Percentiles rank a stretch among this genome's conserved stretches.
Evolutionary conservation across 2,329 filamentous ascomycete species (phyloP).

Genomic region (Microcera coccophila): DNA sequence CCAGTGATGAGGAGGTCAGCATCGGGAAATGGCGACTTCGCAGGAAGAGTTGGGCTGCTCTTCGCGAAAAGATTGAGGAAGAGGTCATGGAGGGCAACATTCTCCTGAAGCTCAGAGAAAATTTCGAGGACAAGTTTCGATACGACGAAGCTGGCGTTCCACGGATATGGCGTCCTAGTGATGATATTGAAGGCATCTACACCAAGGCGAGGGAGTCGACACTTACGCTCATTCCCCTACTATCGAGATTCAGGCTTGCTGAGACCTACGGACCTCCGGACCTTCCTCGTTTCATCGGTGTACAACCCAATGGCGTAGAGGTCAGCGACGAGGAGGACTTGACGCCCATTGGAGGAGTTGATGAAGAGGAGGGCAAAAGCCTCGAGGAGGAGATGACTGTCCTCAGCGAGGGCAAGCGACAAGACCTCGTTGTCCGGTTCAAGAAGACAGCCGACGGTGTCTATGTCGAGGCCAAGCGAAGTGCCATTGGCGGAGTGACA

Average conservation of each 20-base stretch:
- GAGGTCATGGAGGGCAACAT: constrained; percentile 98
- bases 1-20: constrained; percentile 84
- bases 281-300: constrained; percentile 79
- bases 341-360: constrained; percentile 82
- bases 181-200: constrained; percentile 96
- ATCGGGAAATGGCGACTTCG: constrained; percentile 89
- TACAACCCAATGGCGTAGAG: constrained; percentile 68
- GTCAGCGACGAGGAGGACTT: constrained; percentile 87
- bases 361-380: constrained; percentile 91
- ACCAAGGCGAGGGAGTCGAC: constrained; percentile 90
- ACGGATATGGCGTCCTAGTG: constrained; percentile 91
- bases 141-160: constrained; percentile 95
- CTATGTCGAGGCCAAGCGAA: constrained; percentile 95
- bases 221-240: constrained; percentile 80
- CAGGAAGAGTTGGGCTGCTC: constrained; percentile 89
- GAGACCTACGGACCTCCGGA: constrained; percentile 73
- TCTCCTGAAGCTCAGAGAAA: constrained; percentile 89
- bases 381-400: constrained; percentile 95
- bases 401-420: constrained; percentile 82
- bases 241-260: constrained; percentile 77
- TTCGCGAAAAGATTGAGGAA: constrained; percentile 88
- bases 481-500: constrained; percentile 90
- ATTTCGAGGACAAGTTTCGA: constrained; percentile 98
- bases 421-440: constrained; percentile 89
- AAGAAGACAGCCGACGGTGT: constrained; percentile 98